Percentiles rank a stretch among this genome's conserved stretches.
phyloP scores from a whole-genome alignment of 2,329 filamentous ascomycete genomes.

The Ambrosiella cleistominuta region DNA sequence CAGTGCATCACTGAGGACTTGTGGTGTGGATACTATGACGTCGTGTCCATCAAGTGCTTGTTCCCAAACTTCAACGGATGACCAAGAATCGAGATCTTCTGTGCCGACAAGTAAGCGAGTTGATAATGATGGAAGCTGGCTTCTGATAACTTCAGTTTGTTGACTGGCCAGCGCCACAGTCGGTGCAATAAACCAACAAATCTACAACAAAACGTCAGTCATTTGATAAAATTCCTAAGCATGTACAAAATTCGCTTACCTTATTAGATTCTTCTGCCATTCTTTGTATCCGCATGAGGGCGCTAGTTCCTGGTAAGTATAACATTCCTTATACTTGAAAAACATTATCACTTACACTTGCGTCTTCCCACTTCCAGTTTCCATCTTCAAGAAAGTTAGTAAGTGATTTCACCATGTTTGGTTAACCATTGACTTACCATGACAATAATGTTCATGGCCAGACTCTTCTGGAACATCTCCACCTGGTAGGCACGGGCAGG shows the following conservation, averaged over 20 bases:
- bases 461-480: slow-evolving; percentile 58
- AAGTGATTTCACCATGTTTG: not conserved
- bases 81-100: slow-evolving; percentile 60
- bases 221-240: not conserved
- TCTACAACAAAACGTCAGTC: slow-evolving; percentile 23
- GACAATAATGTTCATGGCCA: slow-evolving; percentile 53
- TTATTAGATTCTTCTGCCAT: not conserved
- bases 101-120: slow-evolving; percentile 47
- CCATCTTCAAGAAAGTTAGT: slow-evolving; percentile 39
- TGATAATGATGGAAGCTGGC: slow-evolving; percentile 41
- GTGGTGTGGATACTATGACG: slow-evolving; percentile 63
- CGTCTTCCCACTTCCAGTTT: slow-evolving; percentile 64
- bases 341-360: slow-evolving; percentile 39
- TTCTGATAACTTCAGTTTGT: slow-evolving; percentile 41
- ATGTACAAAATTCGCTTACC: not conserved
- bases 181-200: slow-evolving; percentile 58
- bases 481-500: slow-evolving; percentile 47
- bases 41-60: slow-evolving; percentile 43
- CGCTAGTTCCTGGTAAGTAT: not conserved
- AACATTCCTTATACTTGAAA: not conserved
- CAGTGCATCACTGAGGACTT: slow-evolving; percentile 57
- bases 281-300: slow-evolving; percentile 6
- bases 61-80: slow-evolving; percentile 48
- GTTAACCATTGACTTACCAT: slow-evolving; percentile 31
- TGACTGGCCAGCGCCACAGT: slow-evolving; percentile 51